Percentiles rank a stretch among this genome's conserved stretches.
phyloP scores from a whole-genome alignment of 768 basidiomycete species.

The Mycena albidolilacea region DNA sequence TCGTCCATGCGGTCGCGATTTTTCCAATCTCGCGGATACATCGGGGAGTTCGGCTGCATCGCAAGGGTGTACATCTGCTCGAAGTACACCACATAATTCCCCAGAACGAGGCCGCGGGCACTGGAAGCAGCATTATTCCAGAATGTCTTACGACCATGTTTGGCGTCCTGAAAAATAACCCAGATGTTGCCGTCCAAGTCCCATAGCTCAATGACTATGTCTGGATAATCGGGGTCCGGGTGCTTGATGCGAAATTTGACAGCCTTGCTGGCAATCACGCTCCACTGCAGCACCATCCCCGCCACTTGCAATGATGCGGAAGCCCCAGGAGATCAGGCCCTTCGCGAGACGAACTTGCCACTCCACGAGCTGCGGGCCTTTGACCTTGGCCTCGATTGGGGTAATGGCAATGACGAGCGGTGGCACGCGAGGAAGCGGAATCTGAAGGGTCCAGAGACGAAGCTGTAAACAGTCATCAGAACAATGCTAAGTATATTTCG shows the following conservation, averaged over 20 bases:
- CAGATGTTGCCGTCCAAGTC: conserved; percentile 21
- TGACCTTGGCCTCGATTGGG: not conserved
- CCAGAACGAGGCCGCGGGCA: conserved; percentile 4
- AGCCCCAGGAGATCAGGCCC: conserved; percentile 4
- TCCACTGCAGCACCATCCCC: conserved; percentile 20
- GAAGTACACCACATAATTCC: not conserved
- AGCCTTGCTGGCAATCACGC: conserved; percentile 20
- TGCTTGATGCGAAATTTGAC: not conserved
- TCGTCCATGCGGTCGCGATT: conserved; percentile 47
- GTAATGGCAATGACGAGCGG: conserved; percentile 42
- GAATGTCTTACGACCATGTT: conserved; percentile 5
- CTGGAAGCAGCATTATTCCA: not conserved
- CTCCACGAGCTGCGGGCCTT: not conserved
- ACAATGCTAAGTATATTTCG: no score
- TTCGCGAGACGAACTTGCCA: conserved; percentile 10
- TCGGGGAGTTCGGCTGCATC: not conserved
- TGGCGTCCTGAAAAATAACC: conserved; percentile 7
- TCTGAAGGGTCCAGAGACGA: conserved; percentile 44
- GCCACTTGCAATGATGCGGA: conserved; percentile 12
- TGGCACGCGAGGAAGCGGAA: conserved; percentile 45
- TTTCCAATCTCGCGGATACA: conserved; percentile 7
- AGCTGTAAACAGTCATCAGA: conserved; percentile 27
- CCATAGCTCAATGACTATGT: not conserved
- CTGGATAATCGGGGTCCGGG: conserved; percentile 5
- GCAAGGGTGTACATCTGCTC: not conserved